phyloP scores from a whole-genome alignment of 148 eudicot genomes.

The Camellia granthamiana region DNA sequence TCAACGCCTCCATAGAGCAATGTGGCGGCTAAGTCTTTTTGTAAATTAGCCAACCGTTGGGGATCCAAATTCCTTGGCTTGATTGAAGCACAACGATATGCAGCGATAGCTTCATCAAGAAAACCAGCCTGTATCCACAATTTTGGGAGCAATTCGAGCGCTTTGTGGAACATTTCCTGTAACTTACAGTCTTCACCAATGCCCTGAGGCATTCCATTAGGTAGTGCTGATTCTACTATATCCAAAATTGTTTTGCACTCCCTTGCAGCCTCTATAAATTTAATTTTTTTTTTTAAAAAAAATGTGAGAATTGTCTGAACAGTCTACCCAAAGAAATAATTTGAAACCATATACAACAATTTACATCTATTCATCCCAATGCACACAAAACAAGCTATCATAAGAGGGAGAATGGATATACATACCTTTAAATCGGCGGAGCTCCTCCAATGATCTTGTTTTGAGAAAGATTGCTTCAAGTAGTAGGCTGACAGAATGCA shows the following conservation, averaged over 20 bases:
- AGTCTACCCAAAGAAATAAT: neutral
- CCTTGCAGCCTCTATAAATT: constrained; percentile 67
- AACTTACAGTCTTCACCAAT: constrained; percentile 52
- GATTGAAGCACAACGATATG: constrained; percentile 70
- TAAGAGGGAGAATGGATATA: constrained; percentile 17
- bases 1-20: constrained; percentile 87
- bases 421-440: constrained; percentile 77
- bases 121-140: constrained; percentile 71
- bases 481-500: constrained; percentile 89
- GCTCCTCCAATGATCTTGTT: constrained; percentile 71
- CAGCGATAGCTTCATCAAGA: constrained; percentile 65
- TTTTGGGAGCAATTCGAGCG: constrained; percentile 86
- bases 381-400: too few species aligned
- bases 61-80: constrained; percentile 80
- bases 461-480: constrained; percentile 87
- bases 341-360: neutral
- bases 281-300: neutral
- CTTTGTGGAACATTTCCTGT: constrained; percentile 85
- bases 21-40: constrained; percentile 65
- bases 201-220: constrained; percentile 65
- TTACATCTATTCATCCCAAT: neutral
- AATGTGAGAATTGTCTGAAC: neutral
- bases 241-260: constrained; percentile 77
- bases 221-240: constrained; percentile 79
- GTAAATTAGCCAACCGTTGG: constrained; percentile 53